Conservation (phyloP, 805 yeast genomes). For the Ogataea henricii region DNA sequence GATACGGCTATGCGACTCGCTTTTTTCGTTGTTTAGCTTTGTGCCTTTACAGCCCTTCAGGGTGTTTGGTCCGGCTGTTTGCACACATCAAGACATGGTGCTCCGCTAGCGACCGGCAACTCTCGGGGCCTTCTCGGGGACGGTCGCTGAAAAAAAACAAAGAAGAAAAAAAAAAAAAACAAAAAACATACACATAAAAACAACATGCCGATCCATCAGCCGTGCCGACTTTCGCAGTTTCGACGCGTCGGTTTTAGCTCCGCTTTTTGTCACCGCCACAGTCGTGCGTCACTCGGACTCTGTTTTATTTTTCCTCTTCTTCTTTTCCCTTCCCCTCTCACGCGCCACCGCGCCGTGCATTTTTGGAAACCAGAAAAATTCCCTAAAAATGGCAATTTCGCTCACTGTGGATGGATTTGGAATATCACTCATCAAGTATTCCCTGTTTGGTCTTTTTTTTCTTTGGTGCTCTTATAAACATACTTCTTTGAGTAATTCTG, state of each 20-base stretch:
- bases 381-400: slow-evolving; percentile 9
- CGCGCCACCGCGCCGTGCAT: slow-evolving; percentile 4
- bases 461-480: slow-evolving; percentile 16
- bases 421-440: slow-evolving; percentile 19
- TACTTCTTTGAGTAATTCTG: slow-evolving; percentile 22
- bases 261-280: no score
- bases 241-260: no score
- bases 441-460: slow-evolving; percentile 24
- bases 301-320: no score
- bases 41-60: slow-evolving; percentile 1
- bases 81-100: background rate
- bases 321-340: background rate
- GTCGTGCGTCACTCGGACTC: no score
- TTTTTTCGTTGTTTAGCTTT: background rate
- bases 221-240: no score
- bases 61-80: background rate
- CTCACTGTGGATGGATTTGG: slow-evolving; percentile 15
- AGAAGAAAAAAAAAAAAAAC: background rate
- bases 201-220: no score
- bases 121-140: slow-evolving; percentile 3
- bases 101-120: background rate
- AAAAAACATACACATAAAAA: background rate
- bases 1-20: background rate
- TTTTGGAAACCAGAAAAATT: slow-evolving; percentile 4
- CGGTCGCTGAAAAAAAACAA: background rate